Conservation (phyloP, 2,329 filamentous ascomycete species). For the Nannizziopsis arthrosporioides region DNA sequence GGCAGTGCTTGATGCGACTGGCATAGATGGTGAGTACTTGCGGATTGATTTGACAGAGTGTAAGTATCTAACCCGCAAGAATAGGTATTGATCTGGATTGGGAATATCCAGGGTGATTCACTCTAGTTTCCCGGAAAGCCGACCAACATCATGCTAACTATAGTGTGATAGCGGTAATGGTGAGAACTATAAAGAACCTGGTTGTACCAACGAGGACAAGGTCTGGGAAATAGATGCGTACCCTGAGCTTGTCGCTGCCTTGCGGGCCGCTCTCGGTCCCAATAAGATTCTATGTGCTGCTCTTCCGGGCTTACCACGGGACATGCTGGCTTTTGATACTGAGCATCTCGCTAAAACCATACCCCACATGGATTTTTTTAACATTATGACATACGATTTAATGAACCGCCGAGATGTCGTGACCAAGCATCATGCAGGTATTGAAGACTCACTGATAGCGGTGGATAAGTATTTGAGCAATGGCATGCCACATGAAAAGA, state of each 20-base stretch:
- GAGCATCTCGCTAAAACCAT: conserved; percentile 49
- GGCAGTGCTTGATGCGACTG: conserved; percentile 29
- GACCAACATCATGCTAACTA: neutral
- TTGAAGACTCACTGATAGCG: conserved; percentile 43
- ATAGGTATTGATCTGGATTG: conserved; percentile 39
- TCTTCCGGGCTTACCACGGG: conserved; percentile 49
- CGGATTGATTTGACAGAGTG: conserved; percentile 11
- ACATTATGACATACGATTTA: conserved; percentile 61
- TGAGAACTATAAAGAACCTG: conserved; percentile 48
- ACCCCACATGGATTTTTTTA: conserved; percentile 52
- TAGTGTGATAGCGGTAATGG: neutral
- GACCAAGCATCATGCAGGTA: conserved; percentile 55
- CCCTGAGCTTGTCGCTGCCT: conserved; percentile 47
- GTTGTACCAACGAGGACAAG: conserved; percentile 44
- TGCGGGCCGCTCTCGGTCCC: conserved; percentile 46
- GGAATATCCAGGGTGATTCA: conserved; percentile 48
- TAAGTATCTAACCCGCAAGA: conserved; percentile 37
- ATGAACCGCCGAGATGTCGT: conserved; percentile 56
- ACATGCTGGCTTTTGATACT: conserved; percentile 57
- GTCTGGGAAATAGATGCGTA: conserved; percentile 50
- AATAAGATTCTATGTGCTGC: conserved; percentile 54
- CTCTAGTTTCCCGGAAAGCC: conserved; percentile 22
- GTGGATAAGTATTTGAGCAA: conserved; percentile 49
- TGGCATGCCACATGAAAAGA: conserved; percentile 44
- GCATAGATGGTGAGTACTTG: neutral